Conservation (phyloP, 2,329 filamentous ascomycete species). For the Aspergillus transmontanensis region DNA sequence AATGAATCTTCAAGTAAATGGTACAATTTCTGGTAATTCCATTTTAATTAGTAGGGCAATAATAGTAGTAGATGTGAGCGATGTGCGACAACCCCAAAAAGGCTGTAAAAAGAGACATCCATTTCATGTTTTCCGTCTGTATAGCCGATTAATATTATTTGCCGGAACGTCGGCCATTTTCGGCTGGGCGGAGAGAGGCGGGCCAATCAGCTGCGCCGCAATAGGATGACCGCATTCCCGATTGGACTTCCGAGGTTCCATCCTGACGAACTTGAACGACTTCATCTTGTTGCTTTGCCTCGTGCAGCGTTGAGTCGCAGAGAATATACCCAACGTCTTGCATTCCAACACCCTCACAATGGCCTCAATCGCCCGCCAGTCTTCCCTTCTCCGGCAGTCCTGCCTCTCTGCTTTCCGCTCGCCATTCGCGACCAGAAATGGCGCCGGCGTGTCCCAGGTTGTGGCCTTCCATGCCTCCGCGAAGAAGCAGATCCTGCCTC, state of each 20-base stretch:
- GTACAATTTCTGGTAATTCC: not conserved
- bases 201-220: slow-evolving; percentile 39
- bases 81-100: not conserved
- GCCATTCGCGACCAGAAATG: slow-evolving; percentile 39
- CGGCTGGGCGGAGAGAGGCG: slow-evolving; percentile 38
- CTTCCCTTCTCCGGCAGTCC: slow-evolving; percentile 40
- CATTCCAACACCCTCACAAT: slow-evolving; percentile 33
- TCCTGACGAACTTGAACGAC: slow-evolving; percentile 26
- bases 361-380: slow-evolving; percentile 45
- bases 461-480: slow-evolving; percentile 86
- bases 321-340: slow-evolving; percentile 15
- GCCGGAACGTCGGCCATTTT: slow-evolving; percentile 39
- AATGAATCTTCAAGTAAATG: not conserved
- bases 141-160: slow-evolving; percentile 3
- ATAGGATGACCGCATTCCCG: slow-evolving; percentile 45
- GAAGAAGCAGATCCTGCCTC: slow-evolving; percentile 75
- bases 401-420: slow-evolving; percentile 37
- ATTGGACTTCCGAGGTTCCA: slow-evolving; percentile 41
- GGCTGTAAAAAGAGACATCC: not conserved
- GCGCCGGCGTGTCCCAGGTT: slow-evolving; percentile 52
- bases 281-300: slow-evolving; percentile 26
- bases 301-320: slow-evolving; percentile 16
- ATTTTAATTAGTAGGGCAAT: not conserved
- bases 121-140: not conserved
- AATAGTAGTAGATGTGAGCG: not conserved